Evolutionary conservation across 345 rosid genomes (phyloP).

Genomic region (Euclidium syriacum): DNA sequence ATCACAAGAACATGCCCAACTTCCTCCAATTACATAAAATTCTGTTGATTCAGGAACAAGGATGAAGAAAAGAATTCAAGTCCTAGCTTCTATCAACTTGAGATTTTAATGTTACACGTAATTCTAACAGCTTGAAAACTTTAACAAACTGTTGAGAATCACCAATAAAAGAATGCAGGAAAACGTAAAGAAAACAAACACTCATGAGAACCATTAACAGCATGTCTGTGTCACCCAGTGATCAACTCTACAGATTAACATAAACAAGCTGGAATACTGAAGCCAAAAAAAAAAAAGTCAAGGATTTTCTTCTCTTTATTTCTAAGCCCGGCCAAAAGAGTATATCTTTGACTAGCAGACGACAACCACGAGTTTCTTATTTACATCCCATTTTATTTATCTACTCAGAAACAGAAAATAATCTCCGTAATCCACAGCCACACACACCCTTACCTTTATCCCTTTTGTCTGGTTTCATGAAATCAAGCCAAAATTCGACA

Average conservation of each 20-base stretch:
- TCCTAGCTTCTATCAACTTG: background rate
- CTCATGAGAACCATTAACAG: background rate
- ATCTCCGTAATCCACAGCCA: conserved; percentile 26
- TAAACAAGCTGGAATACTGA: background rate
- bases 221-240: background rate
- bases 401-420: background rate
- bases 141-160: background rate
- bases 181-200: background rate
- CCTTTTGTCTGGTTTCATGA: background rate
- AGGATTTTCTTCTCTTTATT: too few species aligned
- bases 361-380: conserved; percentile 13
- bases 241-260: background rate
- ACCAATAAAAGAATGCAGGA: background rate
- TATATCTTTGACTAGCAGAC: conserved; percentile 1
- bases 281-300: background rate
- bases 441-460: conserved; percentile 22
- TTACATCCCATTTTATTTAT: background rate
- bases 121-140: background rate
- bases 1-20: background rate
- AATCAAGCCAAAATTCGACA: conserved; percentile 1
- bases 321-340: conserved; percentile 10
- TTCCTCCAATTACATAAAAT: background rate
- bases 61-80: background rate
- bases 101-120: background rate
- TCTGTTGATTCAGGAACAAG: background rate